Evolutionary conservation across 2,329 filamentous ascomycete genomes (phyloP).

Genomic region (Colletotrichum chlorophyti): DNA sequence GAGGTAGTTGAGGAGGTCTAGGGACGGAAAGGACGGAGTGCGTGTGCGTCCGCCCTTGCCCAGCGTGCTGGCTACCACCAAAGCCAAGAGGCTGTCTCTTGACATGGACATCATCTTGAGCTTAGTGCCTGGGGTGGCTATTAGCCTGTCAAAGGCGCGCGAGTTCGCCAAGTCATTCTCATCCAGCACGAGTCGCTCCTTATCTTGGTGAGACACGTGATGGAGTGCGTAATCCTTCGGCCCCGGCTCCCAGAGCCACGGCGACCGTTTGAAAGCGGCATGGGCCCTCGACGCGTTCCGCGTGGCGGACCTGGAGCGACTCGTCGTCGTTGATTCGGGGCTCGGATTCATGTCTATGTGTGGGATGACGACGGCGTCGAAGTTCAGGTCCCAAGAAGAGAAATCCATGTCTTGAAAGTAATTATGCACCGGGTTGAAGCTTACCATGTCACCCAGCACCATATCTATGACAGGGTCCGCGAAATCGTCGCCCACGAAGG

Average conservation of each 20-base stretch:
- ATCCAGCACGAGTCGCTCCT: conserved; percentile 17
- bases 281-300: conserved; percentile 37
- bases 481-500: conserved; percentile 16
- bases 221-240: conserved; percentile 34
- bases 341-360: conserved; percentile 36
- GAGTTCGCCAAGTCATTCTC: conserved; percentile 19
- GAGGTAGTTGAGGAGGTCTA: conserved; percentile 45
- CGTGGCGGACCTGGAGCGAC: conserved; percentile 29
- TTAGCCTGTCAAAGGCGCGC: conserved; percentile 18
- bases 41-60: conserved; percentile 34
- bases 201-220: conserved; percentile 13
- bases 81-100: conserved; percentile 38
- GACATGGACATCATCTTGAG: conserved; percentile 33
- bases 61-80: conserved; percentile 37
- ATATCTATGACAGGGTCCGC: conserved; percentile 18
- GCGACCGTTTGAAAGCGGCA: conserved; percentile 41
- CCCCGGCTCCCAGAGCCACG: conserved; percentile 42
- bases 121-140: conserved; percentile 20
- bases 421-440: conserved; percentile 36
- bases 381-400: conserved; percentile 40
- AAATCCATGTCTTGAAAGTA: conserved; percentile 41
- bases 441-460: conserved; percentile 30
- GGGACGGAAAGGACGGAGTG: conserved; percentile 46
- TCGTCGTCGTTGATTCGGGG: conserved; percentile 35
- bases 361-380: conserved; percentile 37